Conservation (phyloP, 2,329 filamentous ascomycete genomes). For the Exophiala oligosperma region DNA sequence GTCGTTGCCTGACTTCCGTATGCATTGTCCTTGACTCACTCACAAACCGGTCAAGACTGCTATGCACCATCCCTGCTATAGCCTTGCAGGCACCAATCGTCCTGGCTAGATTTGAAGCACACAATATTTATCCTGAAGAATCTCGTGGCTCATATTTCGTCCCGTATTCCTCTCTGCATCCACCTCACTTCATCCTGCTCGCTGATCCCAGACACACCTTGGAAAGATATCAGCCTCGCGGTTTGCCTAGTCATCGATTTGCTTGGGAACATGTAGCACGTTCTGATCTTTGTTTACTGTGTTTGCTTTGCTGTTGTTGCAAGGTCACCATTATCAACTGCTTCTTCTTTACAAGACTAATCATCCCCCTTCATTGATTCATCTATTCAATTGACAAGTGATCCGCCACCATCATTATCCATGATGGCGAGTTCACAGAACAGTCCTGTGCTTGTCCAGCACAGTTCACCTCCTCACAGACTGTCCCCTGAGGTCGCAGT, state of each 20-base stretch:
- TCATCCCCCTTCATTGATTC: not conserved
- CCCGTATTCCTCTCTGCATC: not conserved
- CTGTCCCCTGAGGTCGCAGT: constrained; percentile 11
- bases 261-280: not conserved
- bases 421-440: constrained; percentile 26
- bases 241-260: not conserved
- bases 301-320: not conserved
- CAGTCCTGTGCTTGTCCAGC: constrained; percentile 25
- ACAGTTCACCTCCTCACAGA: constrained; percentile 23
- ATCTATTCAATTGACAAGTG: not conserved
- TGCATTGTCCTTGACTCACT: constrained; percentile 1
- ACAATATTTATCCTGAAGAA: not conserved
- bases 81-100: not conserved
- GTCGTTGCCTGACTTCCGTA: not conserved
- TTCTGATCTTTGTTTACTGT: not conserved
- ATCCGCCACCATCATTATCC: not conserved
- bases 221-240: not conserved
- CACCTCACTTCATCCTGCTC: not conserved
- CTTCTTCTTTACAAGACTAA: not conserved
- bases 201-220: not conserved
- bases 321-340: not conserved
- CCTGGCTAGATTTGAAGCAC: not conserved
- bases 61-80: not conserved
- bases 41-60: not conserved
- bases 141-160: not conserved